Conservation (phyloP, 306 rosid species). For the Cicer bijugum region DNA sequence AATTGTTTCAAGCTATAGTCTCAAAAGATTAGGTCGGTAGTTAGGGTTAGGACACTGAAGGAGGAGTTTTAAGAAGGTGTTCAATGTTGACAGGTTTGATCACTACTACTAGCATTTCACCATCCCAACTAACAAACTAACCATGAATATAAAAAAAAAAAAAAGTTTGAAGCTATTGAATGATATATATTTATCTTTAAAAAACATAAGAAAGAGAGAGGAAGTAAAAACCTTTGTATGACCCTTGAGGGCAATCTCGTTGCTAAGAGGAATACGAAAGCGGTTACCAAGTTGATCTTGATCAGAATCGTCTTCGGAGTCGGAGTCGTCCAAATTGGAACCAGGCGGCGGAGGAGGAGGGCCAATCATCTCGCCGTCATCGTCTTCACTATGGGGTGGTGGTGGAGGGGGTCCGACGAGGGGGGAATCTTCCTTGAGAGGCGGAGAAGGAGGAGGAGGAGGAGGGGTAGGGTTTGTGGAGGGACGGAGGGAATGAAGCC, state of each 20-base stretch:
- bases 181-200: neutral
- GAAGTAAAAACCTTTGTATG: constrained; percentile 69
- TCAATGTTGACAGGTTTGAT: too few species aligned
- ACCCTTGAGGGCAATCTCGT: constrained; percentile 91
- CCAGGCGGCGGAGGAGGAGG: constrained; percentile 64
- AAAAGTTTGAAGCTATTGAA: neutral
- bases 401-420: constrained; percentile 72
- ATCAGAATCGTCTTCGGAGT: constrained; percentile 49
- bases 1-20: too few species aligned
- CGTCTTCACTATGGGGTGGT: constrained; percentile 47
- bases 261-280: constrained; percentile 80
- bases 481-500: constrained; percentile 68
- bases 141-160: too few species aligned
- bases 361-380: constrained; percentile 59
- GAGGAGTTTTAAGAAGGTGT: too few species aligned
- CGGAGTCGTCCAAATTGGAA: constrained; percentile 48
- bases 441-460: neutral
- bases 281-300: constrained; percentile 50
- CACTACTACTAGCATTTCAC: too few species aligned
- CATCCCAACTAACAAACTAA: too few species aligned
- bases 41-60: too few species aligned
- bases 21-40: too few species aligned
- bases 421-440: constrained; percentile 34
- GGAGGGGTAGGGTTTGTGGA: constrained; percentile 56
- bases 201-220: neutral